Evolutionary conservation across 768 basidiomycete genomes (phyloP).

Genomic region (Boletus patriciae): DNA sequence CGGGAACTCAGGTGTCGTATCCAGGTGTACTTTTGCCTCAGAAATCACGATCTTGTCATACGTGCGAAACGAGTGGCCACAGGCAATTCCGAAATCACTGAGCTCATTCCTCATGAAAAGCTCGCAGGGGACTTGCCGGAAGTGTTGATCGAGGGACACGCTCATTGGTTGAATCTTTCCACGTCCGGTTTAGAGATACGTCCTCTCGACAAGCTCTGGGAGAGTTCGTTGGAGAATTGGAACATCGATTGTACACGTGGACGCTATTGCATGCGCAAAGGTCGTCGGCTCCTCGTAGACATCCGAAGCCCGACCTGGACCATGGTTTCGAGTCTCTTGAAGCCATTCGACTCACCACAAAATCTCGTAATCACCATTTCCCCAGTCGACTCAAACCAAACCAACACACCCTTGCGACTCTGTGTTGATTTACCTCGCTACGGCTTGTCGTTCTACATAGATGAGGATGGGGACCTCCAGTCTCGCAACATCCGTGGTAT

Average conservation of each 20-base stretch:
- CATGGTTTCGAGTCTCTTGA: conserved; percentile 27
- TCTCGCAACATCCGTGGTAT: conserved; percentile 43
- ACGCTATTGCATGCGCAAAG: conserved; percentile 7
- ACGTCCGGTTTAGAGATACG: conserved; percentile 29
- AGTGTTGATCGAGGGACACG: conserved; percentile 22
- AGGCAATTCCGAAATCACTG: background rate
- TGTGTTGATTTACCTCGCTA: conserved; percentile 41
- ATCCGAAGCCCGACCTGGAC: conserved; percentile 26
- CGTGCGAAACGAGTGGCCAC: conserved; percentile 6
- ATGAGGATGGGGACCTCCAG: conserved; percentile 35
- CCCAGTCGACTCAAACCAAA: background rate
- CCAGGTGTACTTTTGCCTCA: conserved; percentile 29
- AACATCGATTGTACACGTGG: conserved; percentile 12
- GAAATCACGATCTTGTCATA: conserved; percentile 19
- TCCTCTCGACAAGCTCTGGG: conserved; percentile 27
- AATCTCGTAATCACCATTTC: conserved; percentile 25
- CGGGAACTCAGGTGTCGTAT: background rate
- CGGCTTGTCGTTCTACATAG: conserved; percentile 41
- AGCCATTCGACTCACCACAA: conserved; percentile 25
- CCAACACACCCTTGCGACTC: conserved; percentile 12
- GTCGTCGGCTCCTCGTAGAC: conserved; percentile 23
- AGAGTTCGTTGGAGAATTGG: conserved; percentile 29
- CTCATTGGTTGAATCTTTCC: conserved; percentile 34
- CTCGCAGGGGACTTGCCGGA: conserved; percentile 28
- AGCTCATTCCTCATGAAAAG: conserved; percentile 28